phyloP scores from a whole-genome alignment of 2,329 filamentous ascomycete species.

The Paecilomyces sp. region DNA sequence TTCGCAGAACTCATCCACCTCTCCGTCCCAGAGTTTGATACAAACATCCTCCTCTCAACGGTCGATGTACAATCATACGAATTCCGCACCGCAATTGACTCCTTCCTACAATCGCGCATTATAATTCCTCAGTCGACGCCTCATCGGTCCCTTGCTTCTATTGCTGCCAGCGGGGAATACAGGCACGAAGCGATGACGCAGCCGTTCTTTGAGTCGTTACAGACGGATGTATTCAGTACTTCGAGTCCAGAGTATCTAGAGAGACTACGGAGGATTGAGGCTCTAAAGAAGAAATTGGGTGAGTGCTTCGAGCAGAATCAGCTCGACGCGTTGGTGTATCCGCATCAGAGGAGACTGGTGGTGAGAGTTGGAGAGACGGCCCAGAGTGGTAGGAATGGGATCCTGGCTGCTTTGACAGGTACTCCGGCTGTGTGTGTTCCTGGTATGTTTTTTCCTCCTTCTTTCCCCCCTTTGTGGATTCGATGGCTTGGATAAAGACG shows the following conservation, averaged over 20 bases:
- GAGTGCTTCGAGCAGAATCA: conserved; percentile 42
- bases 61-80: conserved; percentile 58
- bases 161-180: conserved; percentile 48
- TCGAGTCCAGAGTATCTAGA: conserved; percentile 42
- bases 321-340: conserved; percentile 56
- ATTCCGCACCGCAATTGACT: conserved; percentile 49
- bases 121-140: conserved; percentile 9
- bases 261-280: conserved; percentile 43
- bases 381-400: conserved; percentile 55
- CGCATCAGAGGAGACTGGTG: conserved; percentile 58
- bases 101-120: conserved; percentile 43
- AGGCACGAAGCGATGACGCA: conserved; percentile 47
- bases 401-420: conserved; percentile 48
- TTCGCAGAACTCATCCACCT: conserved; percentile 41
- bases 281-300: conserved; percentile 46
- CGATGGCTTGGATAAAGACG: background rate
- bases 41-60: conserved; percentile 26
- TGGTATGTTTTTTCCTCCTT: conserved; percentile 10
- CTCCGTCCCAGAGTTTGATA: conserved; percentile 29
- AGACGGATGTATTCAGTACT: conserved; percentile 47
- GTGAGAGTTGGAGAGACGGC: conserved; percentile 50
- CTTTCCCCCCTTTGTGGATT: background rate
- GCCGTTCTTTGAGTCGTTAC: conserved; percentile 49
- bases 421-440: conserved; percentile 43
- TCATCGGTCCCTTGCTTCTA: conserved; percentile 37